These are phyloP conservation scores for Beauveria bassiana DNA, from an alignment of 2,329 filamentous ascomycete genomes.

Conservation along the genomic window DNA sequence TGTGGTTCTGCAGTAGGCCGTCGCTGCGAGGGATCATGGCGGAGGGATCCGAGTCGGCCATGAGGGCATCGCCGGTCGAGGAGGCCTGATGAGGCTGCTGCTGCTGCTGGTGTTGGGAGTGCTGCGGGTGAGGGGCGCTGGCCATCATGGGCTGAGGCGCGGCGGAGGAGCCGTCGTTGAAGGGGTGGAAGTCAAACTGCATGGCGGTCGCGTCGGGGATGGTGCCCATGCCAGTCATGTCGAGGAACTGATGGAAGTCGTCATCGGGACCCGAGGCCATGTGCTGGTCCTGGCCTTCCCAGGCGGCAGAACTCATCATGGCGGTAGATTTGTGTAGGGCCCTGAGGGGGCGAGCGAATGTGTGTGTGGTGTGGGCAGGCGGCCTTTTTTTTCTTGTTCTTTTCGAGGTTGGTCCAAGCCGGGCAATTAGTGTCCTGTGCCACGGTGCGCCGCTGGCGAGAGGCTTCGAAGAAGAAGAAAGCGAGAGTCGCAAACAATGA, in stretches of 20 bases:
- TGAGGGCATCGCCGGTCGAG: conserved; percentile 28
- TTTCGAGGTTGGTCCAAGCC: background rate
- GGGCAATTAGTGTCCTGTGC: background rate
- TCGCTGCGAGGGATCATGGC: conserved; percentile 23
- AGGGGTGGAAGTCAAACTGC: conserved; percentile 53
- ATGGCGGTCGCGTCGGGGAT: conserved; percentile 39
- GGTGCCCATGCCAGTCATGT: conserved; percentile 49
- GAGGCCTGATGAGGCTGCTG: conserved; percentile 18
- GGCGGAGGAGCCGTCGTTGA: conserved; percentile 33
- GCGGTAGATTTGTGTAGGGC: background rate
- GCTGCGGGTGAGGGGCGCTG: background rate
- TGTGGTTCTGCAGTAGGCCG: conserved; percentile 35
- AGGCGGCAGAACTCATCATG: conserved; percentile 47
- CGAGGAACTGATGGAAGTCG: conserved; percentile 57
- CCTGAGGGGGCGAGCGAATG: background rate
- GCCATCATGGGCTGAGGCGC: conserved; percentile 16
- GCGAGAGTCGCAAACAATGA: too few species aligned
- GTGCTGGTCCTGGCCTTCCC: conserved; percentile 50
- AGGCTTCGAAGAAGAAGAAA: too few species aligned
- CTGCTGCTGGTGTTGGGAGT: background rate
- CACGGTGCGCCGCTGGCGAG: background rate
- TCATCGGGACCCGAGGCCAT: conserved; percentile 46
- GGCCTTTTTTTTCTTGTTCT: background rate
- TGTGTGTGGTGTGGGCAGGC: background rate
- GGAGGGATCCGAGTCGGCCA: conserved; percentile 25